Evolutionary conservation across 2,329 filamentous ascomycete species (phyloP), one percentile per base, ranked within the genome.

Genomic region (Pseudocercospora cruenta): DNA sequence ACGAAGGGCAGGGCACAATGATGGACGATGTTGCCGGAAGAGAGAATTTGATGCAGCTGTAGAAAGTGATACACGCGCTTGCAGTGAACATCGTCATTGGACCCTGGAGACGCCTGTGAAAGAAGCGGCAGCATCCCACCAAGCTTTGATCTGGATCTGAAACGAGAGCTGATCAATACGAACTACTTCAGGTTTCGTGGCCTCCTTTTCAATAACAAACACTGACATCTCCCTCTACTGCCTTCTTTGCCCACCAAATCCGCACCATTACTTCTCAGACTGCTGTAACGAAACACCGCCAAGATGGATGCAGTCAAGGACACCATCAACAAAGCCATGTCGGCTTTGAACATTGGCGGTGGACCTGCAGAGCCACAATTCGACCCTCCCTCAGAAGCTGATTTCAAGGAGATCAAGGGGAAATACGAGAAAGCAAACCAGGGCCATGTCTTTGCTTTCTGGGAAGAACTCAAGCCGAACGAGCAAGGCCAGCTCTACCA

Each of bases 371-470:
- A 71, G 49, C 74, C 74, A 51, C 75, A 81, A 28, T 79, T 80
- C 53, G 76, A 80, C 51, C 83, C 86, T 72, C 89, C 92, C 66
- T 86, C 87, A 43, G 79, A 87, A 65, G 87, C 91, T 69, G 86
- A 92, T 76, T 82, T 93, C 74, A 83, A 87, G 63, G 80, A 87
- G 72, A 86, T 96, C 47, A 87, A 87, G 79, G 82, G 89, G 70
- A 91, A 90, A 78, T 96, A 94, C 82, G 83, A 86, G 68, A 85
- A 89, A 72, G 91, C 91, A 57, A 87, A 86, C 33, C 93, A 96
- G 80, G 90, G 87, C 64, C 93, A 96, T 71, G 91, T 96, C 70
- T 93, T 96, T 76, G 85, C 90, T 65, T 98, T 94, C 81, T 97
- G 91, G 83, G 92, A 97, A 76, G 86, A 89, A 69, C 89, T 99